These are phyloP conservation scores for Vinca minor DNA, from an alignment of 257 asterid genomes.

Conservation along the genomic window DNA sequence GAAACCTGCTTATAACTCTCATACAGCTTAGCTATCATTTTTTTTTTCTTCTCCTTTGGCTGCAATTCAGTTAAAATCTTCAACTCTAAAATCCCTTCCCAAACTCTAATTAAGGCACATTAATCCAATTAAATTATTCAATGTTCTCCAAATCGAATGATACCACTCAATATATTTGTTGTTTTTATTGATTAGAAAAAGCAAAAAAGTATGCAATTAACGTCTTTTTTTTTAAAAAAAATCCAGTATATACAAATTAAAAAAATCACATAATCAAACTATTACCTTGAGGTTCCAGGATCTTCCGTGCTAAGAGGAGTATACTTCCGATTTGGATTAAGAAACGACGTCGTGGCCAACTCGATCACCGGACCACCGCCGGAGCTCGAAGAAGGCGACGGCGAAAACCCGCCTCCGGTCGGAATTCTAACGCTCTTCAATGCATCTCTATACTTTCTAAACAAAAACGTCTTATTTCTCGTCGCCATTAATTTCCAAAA, in stretches of 20 bases:
- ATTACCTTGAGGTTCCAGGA: slow-evolving; percentile 56
- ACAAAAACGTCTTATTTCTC: slow-evolving; percentile 81
- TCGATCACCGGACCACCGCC: slow-evolving; percentile 87
- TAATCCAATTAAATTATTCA: no score
- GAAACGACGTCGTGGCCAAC: slow-evolving; percentile 74
- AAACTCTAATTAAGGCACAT: no score
- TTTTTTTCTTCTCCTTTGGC: no score
- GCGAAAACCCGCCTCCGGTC: slow-evolving; percentile 48
- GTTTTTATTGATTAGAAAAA: no score
- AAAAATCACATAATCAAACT: neutral
- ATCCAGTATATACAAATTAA: neutral
- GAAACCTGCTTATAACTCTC: no score
- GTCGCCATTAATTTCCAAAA: slow-evolving; percentile 59
- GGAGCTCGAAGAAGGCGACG: slow-evolving; percentile 54
- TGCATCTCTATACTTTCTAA: slow-evolving; percentile 78
- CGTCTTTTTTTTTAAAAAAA: no score
- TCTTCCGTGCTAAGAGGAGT: slow-evolving; percentile 64
- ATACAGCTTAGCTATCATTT: no score
- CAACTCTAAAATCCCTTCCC: no score
- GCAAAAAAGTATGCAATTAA: no score
- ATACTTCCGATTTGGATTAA: slow-evolving; percentile 52
- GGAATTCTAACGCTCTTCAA: slow-evolving; percentile 84
- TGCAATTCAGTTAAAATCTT: no score
- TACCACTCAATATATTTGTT: no score
- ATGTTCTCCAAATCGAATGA: no score